These are phyloP conservation scores for Claviceps fusiformis DNA, from an alignment of 2,329 filamentous ascomycete genomes.

Conservation along the genomic window DNA sequence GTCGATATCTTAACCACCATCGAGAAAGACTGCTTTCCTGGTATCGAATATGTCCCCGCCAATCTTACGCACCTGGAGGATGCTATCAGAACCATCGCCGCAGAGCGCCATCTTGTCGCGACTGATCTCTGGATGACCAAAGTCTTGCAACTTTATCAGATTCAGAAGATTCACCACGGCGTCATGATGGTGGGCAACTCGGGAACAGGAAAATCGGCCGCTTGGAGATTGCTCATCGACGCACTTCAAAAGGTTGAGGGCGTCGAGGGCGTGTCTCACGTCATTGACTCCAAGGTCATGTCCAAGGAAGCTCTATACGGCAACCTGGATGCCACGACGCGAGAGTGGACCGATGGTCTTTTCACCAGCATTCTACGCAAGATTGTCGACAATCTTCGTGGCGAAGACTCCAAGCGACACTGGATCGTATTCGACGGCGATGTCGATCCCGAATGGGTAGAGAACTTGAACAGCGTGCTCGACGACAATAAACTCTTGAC, in stretches of 20 bases:
- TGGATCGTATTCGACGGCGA: conserved; percentile 99
- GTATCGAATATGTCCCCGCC: conserved; percentile 83
- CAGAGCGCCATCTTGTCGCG: conserved; percentile 74
- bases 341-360: conserved; percentile 97
- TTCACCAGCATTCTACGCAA: conserved; percentile 97
- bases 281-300: conserved; percentile 99
- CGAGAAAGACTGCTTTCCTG: conserved; percentile 78
- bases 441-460: conserved; percentile 98
- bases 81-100: conserved; percentile 71
- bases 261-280: conserved; percentile 86
- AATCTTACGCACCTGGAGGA: conserved; percentile 66
- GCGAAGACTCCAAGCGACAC: conserved; percentile 90
- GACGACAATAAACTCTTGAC: conserved; percentile 98
- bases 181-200: conserved; percentile 99
- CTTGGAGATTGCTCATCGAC: conserved; percentile 85
- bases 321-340: conserved; percentile 86
- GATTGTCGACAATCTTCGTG: conserved; percentile 96
- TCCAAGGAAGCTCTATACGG: conserved; percentile 96
- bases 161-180: conserved; percentile 94
- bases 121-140: conserved; percentile 97
- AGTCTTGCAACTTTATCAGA: conserved; percentile 91
- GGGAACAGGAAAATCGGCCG: conserved; percentile 90
- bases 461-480: conserved; percentile 98
- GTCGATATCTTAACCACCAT: conserved; percentile 78
- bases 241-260: conserved; percentile 84